Base-by-base conservation (phyloP, 164 flowering plant genomes). In the Euptelea pleiosperma region DNA sequence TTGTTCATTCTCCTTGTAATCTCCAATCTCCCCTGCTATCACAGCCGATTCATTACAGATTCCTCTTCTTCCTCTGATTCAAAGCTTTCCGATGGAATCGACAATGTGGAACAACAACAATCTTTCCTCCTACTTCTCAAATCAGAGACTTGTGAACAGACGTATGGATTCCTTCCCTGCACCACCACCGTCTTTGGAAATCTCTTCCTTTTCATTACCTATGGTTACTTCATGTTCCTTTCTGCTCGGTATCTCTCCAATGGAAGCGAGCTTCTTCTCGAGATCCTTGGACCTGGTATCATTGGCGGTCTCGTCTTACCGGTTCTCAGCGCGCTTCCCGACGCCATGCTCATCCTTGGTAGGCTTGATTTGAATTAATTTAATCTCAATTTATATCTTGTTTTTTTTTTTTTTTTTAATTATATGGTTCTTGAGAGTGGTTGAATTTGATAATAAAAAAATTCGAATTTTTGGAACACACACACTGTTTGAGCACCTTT, bases 271-370 rank as follows among this genome's bases (percentile, higher is more conserved):
- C 76, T 87, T 0, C 58, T 89, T 73, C 69, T 89, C 8, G 79
- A 76, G 75, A 74, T 87, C 43, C 67, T 87, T 21, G 96, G 96
- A 0, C 88, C 96, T 12, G 96, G 96, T 0, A 60, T 89, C 30
- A 66, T 89, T 22, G 96, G 94, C 2, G 96, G 96, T 9, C 70
- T 89, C 15, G 78, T 89, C 24, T 84, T 89, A 12, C 96, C 96
- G 24, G 55, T 80, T 0, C 91, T 89, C 39, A 86, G 94, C 14
- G 87, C 91, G 0, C 85, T 89, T 57, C 96, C 96, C 14, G 96
- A 89, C 39, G 96, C 96, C 36, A 64, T 87, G n/a, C n/a, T n/a
- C n/a, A n/a, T n/a, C n/a, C n/a, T n/a, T n/a, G n/a, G n/a, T n/a
- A n/a, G n/a, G n/a, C n/a, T n/a, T n/a, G n/a, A n/a, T n/a, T n/a